Conservation (phyloP, 2,329 filamentous ascomycete genomes). For the Arthrocladium fulminans region DNA sequence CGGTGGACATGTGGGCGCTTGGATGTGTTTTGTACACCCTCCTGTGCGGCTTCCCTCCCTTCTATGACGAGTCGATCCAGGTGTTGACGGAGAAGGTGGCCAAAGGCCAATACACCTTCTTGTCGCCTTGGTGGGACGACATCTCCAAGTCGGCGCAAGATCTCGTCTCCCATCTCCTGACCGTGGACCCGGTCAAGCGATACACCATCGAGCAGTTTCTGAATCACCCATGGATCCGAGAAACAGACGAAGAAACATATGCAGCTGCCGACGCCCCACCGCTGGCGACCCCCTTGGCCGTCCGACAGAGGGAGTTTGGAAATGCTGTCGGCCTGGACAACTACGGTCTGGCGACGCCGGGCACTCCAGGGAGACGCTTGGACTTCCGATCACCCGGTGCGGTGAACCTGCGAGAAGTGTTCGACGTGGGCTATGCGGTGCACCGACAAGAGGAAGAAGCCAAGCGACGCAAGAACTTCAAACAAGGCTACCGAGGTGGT, state of each 20-base stretch:
- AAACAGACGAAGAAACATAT: conserved; percentile 58
- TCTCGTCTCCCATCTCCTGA: conserved; percentile 82
- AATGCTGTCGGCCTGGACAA: conserved; percentile 44
- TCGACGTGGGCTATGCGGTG: conserved; percentile 96
- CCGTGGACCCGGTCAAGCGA: conserved; percentile 88
- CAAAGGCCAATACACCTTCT: conserved; percentile 89
- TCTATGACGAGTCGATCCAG: conserved; percentile 94
- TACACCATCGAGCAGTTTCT: conserved; percentile 91
- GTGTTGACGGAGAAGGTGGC: conserved; percentile 96
- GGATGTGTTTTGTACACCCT: conserved; percentile 95
- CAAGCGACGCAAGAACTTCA: conserved; percentile 78
- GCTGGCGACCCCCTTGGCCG: conserved; percentile 55
- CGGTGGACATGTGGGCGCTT: conserved; percentile 98
- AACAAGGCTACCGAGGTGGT: conserved; percentile 57
- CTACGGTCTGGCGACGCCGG: conserved; percentile 44
- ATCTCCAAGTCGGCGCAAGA: conserved; percentile 94
- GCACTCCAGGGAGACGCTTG: conserved; percentile 51
- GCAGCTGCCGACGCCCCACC: conserved; percentile 62
- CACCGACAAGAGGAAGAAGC: conserved; percentile 93
- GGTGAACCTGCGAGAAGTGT: conserved; percentile 91
- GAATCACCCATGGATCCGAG: conserved; percentile 84
- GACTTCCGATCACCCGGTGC: conserved; percentile 95
- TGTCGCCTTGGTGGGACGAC: conserved; percentile 99
- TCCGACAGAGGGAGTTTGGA: conserved; percentile 49
- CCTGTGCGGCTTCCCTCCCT: conserved; percentile 93